These are phyloP conservation scores for Pseudocercospora cruenta DNA, from an alignment of 2,329 filamentous ascomycete genomes.

Conservation along the genomic window DNA sequence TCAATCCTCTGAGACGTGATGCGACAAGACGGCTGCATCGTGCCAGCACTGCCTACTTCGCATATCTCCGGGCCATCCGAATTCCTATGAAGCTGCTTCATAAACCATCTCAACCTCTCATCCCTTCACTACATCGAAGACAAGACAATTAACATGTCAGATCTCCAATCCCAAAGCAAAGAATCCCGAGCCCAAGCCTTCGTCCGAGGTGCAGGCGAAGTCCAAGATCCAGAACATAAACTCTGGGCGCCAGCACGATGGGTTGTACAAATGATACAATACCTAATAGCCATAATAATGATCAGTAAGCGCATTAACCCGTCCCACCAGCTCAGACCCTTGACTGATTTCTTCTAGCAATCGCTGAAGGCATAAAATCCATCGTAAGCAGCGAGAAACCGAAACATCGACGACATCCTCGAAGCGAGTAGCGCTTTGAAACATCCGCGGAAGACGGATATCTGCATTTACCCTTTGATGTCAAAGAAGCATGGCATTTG, in stretches of 20 bases:
- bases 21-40: background rate
- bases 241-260: conserved; percentile 34
- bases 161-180: conserved; percentile 11
- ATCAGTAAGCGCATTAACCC: conserved; percentile 20
- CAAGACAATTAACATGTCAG: conserved; percentile 6
- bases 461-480: conserved; percentile 16
- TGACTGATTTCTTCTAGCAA: conserved; percentile 21
- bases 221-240: conserved; percentile 33
- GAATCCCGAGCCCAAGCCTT: conserved; percentile 29
- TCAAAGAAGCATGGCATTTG: conserved; percentile 7
- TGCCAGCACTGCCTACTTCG: conserved; percentile 16
- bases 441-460: background rate
- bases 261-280: conserved; percentile 33
- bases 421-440: background rate
- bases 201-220: conserved; percentile 31
- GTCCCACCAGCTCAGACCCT: no score
- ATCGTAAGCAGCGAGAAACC: conserved; percentile 27
- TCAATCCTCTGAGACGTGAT: background rate
- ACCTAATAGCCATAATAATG: conserved; percentile 33
- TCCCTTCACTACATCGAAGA: background rate
- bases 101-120: background rate
- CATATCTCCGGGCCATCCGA: conserved; percentile 11
- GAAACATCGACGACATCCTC: conserved; percentile 14
- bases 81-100: background rate
- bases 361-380: conserved; percentile 29